Conservation (phyloP, 2,329 filamentous ascomycete genomes). For the Paecilomyces sp. region DNA sequence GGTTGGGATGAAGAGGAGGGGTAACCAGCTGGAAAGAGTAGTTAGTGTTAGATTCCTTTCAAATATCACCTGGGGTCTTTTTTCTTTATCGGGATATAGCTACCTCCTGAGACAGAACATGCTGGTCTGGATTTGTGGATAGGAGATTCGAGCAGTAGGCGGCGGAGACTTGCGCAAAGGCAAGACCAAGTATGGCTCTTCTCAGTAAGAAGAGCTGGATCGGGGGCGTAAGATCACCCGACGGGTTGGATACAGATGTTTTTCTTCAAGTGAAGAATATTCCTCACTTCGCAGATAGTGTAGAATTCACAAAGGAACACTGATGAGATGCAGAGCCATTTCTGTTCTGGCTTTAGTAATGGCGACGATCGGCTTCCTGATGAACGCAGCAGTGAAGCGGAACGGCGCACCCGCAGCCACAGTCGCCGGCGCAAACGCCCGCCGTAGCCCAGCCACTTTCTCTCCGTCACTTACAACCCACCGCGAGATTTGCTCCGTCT, state of each 20-base stretch:
- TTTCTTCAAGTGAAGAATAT: not conserved
- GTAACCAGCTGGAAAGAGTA: constrained; percentile 59
- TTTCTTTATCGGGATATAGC: constrained; percentile 7
- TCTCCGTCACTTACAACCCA: not conserved
- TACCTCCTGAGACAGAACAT: constrained; percentile 65
- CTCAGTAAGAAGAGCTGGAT: not conserved
- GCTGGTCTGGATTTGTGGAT: constrained; percentile 7
- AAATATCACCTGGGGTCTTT: not conserved
- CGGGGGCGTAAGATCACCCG: not conserved
- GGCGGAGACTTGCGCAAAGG: not conserved
- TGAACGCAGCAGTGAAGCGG: not conserved
- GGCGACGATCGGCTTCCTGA: not conserved
- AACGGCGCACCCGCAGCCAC: not conserved
- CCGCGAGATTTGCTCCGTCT: not conserved
- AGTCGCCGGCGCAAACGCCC: not conserved
- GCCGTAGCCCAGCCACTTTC: not conserved
- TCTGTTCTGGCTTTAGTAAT: not conserved
- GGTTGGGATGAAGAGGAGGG: constrained; percentile 80
- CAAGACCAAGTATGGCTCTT: not conserved
- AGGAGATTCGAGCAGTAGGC: not conserved
- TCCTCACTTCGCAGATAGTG: not conserved
- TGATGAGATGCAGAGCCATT: not conserved
- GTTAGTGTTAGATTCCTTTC: constrained; percentile 1
- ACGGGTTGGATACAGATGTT: not conserved
- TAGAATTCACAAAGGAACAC: not conserved